phyloP scores from a whole-genome alignment of 2,329 filamentous ascomycete genomes.

The Colletotrichum costaricense region DNA sequence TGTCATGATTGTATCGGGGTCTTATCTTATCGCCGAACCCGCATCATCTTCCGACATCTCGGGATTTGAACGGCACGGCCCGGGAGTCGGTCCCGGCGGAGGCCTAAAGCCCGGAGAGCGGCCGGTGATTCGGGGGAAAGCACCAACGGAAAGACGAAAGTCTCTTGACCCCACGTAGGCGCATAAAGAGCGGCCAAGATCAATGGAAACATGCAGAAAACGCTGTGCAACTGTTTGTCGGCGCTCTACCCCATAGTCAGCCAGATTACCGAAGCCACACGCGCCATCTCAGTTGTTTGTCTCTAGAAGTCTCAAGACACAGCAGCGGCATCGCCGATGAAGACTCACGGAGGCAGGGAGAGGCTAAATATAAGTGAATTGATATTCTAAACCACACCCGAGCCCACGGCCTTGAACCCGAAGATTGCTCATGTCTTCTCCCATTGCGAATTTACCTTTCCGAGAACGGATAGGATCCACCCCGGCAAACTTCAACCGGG shows the following conservation, averaged over 20 bases:
- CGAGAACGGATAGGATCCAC: not conserved
- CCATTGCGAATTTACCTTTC: not conserved
- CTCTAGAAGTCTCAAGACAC: not conserved
- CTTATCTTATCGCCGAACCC: conserved; percentile 5
- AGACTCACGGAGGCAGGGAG: not conserved
- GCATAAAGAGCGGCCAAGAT: not conserved
- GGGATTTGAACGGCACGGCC: not conserved
- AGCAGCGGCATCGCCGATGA: not conserved
- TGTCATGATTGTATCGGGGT: not conserved
- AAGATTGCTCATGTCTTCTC: not conserved
- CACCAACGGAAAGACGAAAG: not conserved
- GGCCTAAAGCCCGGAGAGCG: not conserved
- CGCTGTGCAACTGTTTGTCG: not conserved
- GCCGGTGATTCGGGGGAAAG: not conserved
- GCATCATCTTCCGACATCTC: not conserved
- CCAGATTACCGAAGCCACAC: not conserved
- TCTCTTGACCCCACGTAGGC: not conserved
- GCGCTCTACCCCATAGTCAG: not conserved
- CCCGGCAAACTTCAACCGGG: not conserved
- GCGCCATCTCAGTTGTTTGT: not conserved
- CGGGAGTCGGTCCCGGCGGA: conserved; percentile 2
- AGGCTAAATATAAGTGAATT: too few species aligned
- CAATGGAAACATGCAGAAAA: not conserved
- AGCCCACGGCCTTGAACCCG: not conserved
- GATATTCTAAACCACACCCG: too few species aligned